These are phyloP conservation scores for Rubroboletus satanas DNA, from an alignment of 768 basidiomycete genomes.

Conservation along the genomic window DNA sequence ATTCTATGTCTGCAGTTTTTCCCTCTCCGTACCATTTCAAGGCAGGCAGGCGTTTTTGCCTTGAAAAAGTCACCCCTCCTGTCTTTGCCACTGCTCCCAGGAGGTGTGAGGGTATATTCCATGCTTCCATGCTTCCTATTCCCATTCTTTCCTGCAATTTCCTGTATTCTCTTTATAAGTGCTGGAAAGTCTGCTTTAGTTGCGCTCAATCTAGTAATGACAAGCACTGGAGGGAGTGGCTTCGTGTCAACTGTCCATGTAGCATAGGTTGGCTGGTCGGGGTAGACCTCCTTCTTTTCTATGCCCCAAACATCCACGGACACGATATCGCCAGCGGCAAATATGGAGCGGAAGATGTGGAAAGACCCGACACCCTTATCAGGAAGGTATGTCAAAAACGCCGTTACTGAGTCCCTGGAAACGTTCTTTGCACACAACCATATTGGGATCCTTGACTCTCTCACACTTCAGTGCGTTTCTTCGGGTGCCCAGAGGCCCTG, in stretches of 20 bases:
- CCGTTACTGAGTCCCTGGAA: not conserved
- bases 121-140: too few species aligned
- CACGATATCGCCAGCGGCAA: slow-evolving; percentile 3
- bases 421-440: not conserved
- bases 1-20: too few species aligned
- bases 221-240: slow-evolving; percentile 31
- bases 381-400: slow-evolving; percentile 39
- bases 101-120: too few species aligned
- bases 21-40: too few species aligned
- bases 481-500: not conserved
- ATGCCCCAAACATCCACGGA: slow-evolving; percentile 15
- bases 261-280: slow-evolving; percentile 27
- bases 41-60: too few species aligned
- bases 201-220: slow-evolving; percentile 42
- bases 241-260: slow-evolving; percentile 42
- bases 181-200: slow-evolving; percentile 26
- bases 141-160: too few species aligned
- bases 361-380: slow-evolving; percentile 43
- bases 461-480: too few species aligned
- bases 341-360: slow-evolving; percentile 33
- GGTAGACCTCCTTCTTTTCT: not conserved
- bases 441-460: not conserved
- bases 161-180: slow-evolving; percentile 24
- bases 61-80: too few species aligned
- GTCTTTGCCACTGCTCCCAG: too few species aligned